A percentile compares a stretch with the other conserved stretches of the same genome.
Conservation (phyloP, 2,329 filamentous ascomycete species). For the Coniochaeta prunicola region DNA sequence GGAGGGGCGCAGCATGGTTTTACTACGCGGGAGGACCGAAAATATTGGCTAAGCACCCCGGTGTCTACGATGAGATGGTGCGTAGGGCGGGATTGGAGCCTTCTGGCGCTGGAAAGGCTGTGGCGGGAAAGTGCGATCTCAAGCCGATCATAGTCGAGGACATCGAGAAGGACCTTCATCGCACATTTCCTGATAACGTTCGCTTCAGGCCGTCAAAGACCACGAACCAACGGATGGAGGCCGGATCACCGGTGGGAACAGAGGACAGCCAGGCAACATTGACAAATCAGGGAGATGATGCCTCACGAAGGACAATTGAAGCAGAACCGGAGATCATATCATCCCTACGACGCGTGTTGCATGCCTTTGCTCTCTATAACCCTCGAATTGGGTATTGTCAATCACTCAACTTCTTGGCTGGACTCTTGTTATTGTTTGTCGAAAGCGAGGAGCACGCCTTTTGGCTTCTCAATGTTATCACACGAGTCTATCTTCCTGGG, state of each 20-base stretch:
- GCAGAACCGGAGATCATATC: constrained; percentile 71
- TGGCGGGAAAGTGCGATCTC: constrained; percentile 31
- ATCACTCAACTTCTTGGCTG: constrained; percentile 89
- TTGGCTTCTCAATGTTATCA: constrained; percentile 89
- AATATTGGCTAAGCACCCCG: constrained; percentile 67
- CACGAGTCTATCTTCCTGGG: constrained; percentile 77
- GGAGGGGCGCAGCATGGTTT: constrained; percentile 94
- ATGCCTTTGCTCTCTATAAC: constrained; percentile 86
- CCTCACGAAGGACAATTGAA: constrained; percentile 24
- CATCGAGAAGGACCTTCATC: constrained; percentile 87
- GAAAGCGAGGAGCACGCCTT: constrained; percentile 85
- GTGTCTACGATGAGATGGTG: constrained; percentile 68
- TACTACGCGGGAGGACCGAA: constrained; percentile 87
- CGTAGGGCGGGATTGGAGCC: constrained; percentile 30
- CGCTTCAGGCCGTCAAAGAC: constrained; percentile 58
- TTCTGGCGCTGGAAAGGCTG: constrained; percentile 5
- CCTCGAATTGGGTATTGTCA: constrained; percentile 93
- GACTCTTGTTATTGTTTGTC: constrained; percentile 82
- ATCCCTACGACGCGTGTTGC: constrained; percentile 75
- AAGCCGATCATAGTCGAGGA: constrained; percentile 74
- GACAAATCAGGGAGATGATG: constrained; percentile 8
- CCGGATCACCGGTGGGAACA: background rate
- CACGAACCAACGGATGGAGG: constrained; percentile 11
- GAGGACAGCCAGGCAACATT: constrained; percentile 13
- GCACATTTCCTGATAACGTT: constrained; percentile 91